Base-by-base conservation (phyloP, 169 alveolate genomes). In the Eimeria brunetti region DNA sequence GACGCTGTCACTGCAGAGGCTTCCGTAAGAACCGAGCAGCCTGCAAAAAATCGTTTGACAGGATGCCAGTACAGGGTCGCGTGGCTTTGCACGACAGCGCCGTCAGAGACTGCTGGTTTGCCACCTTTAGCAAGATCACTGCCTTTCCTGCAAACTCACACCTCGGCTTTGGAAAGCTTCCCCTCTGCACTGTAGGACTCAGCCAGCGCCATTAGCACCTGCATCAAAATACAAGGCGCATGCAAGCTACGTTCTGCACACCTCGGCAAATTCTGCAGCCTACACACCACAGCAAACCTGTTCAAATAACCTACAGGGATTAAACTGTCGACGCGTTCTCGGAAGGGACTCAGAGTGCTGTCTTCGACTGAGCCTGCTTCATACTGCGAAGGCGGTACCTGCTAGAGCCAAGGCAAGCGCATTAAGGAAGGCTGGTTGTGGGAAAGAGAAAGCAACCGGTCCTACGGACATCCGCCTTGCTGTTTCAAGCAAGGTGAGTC, bases 151-250 rank as follows among this genome's bases (percentile, higher is more conserved):
- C 83, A 86, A 33, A 58, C 80, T 62, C 49, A 64, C 93, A n/a
- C 51, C 83, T 86, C 93, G 8, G 93, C 93, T 46, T 46, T 60
- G 36, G 53, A 30, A 53, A 86, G 30, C 69, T 38, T 62, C 75
- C 62, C 81, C 12, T 60, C 81, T 41, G 64, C 30, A 36, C 27
- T 60, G 36, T 86, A 86, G 64, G 64, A 30, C 58, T 44, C 44
- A 18, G 81, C 93, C 36, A 86, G 83, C 51, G 93, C 53, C 83
- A 86, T 44, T 41, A 86, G 4, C 5, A 84, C 91, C 91, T 84
- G 46, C 12, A 46, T 30, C 44, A 16, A 41, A 18, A 49, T 20
- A 9, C 18, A 33, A 16, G 22, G 2, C 18, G 33, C 33, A 73
- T 36, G 83, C 51, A 12, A 4, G 51, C 56, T 20, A 73, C 53